Base-by-base conservation (phyloP, 1,284 basidiomycete genomes). In the Grifola frondosa region DNA sequence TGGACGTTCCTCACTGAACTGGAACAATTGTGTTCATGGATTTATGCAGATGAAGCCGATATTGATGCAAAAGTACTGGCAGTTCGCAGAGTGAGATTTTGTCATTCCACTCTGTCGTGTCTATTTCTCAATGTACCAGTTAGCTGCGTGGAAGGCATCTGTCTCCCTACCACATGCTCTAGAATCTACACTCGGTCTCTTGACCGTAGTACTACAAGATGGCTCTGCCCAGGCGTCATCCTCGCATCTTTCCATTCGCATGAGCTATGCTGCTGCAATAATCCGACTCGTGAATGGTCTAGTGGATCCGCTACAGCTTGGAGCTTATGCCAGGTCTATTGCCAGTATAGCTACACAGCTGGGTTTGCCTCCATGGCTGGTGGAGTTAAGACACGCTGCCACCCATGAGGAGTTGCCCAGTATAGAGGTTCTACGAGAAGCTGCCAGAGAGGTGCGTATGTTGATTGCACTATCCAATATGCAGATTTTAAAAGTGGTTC, bases 341-440 rank as follows among this genome's bases (percentile, higher is more conserved):
- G 83, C 88, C 0, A 81, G 86, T 22, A 90, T 99, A 48, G 94
- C 97, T 1, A 73, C 78, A 3, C 85, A 93, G 49, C 78, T 99
- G 19, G 88, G 87, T 0, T 71, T 99, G 2, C 97, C 97, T 0
- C 68, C 77, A 1, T 93, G 89, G 81, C 75, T 99, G 15, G 94
- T 99, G n/a, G 91, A 97, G 52, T 73, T 99, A 5, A 78, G 96
- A 26, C 96, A 99, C 68, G 88, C 91, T 21, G 91, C 91, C 8
- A 99, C 96, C 2, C 96, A 99, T 61, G 96, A 99, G 59, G 92
- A 97, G 52, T 69, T 99, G 13, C 97, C 96, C 0, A 89, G 88
- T 50, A 70, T 98, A 2, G 78, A 83, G 36, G 68, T 95, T 6
- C 74, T 97, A 9, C 77, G 88, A 41, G 79, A 91, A 41, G 92